Base-by-base conservation (phyloP, 306 rosid species). In the Sicyos edulis region DNA sequence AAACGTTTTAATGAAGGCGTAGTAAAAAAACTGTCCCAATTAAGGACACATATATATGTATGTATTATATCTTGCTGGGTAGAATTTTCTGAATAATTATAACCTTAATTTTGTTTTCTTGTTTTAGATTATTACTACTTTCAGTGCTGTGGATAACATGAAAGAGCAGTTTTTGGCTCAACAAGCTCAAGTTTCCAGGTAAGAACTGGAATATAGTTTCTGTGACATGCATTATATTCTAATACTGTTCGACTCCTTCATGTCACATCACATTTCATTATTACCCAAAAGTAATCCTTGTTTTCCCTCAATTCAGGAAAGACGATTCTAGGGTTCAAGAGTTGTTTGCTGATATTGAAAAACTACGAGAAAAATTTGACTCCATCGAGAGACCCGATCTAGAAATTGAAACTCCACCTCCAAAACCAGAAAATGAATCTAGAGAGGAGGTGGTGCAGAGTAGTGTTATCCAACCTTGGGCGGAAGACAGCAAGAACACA, bases 91-190 rank as follows among this genome's bases (percentile, higher is more conserved):
- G 72, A 45, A 68, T 55, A 68, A 47, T 49, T 49, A 14, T 7
- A 60, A 68, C 73, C 73, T 50, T 15, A 7, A 69, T 50, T 15
- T 15, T n/a, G 49, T 80, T 57, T 20, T 66, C 14, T 75, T 84
- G 61, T 80, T 84, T 76, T 91, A 95, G 99, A 89, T 95, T 61
- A 85, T 95, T 77, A 84, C 99, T 67, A 95, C 92, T 78, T 91
- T 95, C 87, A 89, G 97, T 75, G 99, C 91, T 42, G 92, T 95
- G 78, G 97, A 95, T 83, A 86, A 88, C 85, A 87, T 91, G 96
- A 91, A 89, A 73, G 91, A 88, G 77, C 97, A 95, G 66, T 91
- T 89, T 83, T 85, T 84, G 58, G 87, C 88, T 81, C 92, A 79
- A 73, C 80, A 78, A 24, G 83, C 88, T 62, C 82, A 84, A 78